Percentiles rank a stretch among this genome's conserved stretches.
phyloP scores from a whole-genome alignment of 2,329 filamentous ascomycete genomes.

The Fusarium nematophilum region DNA sequence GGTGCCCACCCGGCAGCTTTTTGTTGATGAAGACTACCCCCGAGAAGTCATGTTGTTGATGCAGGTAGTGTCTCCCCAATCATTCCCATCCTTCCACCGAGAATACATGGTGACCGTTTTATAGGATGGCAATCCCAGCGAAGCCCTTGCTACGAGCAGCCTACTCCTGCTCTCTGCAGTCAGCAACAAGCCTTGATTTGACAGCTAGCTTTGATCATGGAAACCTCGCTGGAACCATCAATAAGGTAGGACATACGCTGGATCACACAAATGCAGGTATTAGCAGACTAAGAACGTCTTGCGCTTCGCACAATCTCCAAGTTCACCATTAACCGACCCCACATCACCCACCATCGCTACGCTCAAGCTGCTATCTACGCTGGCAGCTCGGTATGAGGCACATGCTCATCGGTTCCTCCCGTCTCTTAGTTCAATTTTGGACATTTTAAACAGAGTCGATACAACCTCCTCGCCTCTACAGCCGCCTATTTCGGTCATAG shows the following conservation, averaged over 20 bases:
- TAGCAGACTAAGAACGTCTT: not conserved
- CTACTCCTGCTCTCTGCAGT: not conserved
- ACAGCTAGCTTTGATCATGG: not conserved
- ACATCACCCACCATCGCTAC: not conserved
- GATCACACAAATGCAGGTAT: not conserved
- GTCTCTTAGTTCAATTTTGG: not conserved
- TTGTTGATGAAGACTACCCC: not conserved
- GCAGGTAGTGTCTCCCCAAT: slow-evolving; percentile 1
- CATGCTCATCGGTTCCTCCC: not conserved
- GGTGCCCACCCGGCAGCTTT: not conserved
- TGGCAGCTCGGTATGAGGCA: not conserved
- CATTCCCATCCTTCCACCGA: no score
- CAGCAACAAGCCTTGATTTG: not conserved
- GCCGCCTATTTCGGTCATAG: not conserved
- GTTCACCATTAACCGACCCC: not conserved
- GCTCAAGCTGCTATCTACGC: not conserved
- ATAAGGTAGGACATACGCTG: not conserved
- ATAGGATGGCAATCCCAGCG: not conserved
- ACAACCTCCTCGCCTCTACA: not conserved
- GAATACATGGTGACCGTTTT: not conserved
- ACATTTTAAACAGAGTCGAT: not conserved
- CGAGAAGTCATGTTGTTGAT: not conserved
- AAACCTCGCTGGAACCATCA: not conserved
- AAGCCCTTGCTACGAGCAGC: not conserved
- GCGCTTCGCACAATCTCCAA: not conserved